These are phyloP conservation scores for Cytospora leucostoma DNA, from an alignment of 2,329 filamentous ascomycete species.

Conservation along the genomic window DNA sequence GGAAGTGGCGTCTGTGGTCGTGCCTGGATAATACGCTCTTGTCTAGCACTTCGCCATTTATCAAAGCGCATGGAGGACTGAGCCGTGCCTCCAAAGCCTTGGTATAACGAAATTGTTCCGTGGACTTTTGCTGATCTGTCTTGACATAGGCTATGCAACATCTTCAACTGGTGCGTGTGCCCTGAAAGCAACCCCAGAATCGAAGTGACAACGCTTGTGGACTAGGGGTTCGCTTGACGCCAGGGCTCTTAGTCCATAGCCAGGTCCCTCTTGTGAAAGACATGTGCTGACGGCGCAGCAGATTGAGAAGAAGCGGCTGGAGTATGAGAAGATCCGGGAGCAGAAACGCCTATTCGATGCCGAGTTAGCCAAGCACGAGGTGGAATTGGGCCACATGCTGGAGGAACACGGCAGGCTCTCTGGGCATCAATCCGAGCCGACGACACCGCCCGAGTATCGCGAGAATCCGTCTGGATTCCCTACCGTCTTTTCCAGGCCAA, in stretches of 20 bases:
- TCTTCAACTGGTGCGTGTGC: constrained; percentile 65
- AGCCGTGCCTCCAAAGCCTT: neutral
- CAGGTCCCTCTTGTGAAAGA: constrained; percentile 6
- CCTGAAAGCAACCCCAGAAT: neutral
- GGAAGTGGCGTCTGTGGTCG: constrained; percentile 13
- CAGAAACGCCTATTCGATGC: constrained; percentile 88
- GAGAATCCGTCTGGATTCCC: constrained; percentile 72
- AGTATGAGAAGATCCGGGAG: constrained; percentile 88
- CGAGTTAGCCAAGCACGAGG: constrained; percentile 85
- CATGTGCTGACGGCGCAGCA: constrained; percentile 41
- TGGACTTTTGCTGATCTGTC: constrained; percentile 11
- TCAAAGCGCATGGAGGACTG: constrained; percentile 15
- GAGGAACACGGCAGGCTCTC: constrained; percentile 69
- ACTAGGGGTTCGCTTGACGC: constrained; percentile 1
- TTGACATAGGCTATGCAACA: constrained; percentile 63
- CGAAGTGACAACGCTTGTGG: neutral
- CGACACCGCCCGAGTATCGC: constrained; percentile 90
- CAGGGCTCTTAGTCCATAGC: constrained; percentile 21
- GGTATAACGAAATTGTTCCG: neutral
- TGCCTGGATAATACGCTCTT: constrained; percentile 7
- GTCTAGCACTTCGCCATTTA: constrained; percentile 20
- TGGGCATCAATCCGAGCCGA: constrained; percentile 89
- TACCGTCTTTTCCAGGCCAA: constrained; percentile 74
- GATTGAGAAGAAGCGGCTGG: constrained; percentile 91
- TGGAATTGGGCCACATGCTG: constrained; percentile 82